phyloP scores from a whole-genome alignment of 345 rosid species.

The Citrus sinensis region DVS_A1.0 CM039165.1:33243501-33244000 shows the following conservation, averaged over 20 bases:
- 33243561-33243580: constrained; percentile 39
- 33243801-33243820: constrained; percentile 31
- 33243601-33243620: constrained; percentile 49
- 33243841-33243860: background rate
- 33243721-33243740: constrained; percentile 52
- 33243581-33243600: constrained; percentile 63
- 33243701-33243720: constrained; percentile 44
- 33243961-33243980: constrained; percentile 28
- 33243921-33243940: constrained; percentile 30
- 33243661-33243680: background rate
- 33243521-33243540: constrained; percentile 62
- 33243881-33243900: constrained; percentile 12
- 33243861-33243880: background rate
- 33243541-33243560: constrained; percentile 47
- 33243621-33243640: background rate
- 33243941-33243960: constrained; percentile 39
- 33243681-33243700: background rate
- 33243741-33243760: constrained; percentile 45
- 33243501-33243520: background rate
- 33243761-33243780: constrained; percentile 34
- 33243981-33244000: constrained; percentile 16
- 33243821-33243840: constrained; percentile 26
- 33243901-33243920: constrained; percentile 14
- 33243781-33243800: constrained; percentile 20
- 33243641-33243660: background rate